Evolutionary conservation across 2,329 filamentous ascomycete genomes (phyloP), one percentile per base, ranked within the genome.

Genomic region (Amylocarpus encephaloides): DNA sequence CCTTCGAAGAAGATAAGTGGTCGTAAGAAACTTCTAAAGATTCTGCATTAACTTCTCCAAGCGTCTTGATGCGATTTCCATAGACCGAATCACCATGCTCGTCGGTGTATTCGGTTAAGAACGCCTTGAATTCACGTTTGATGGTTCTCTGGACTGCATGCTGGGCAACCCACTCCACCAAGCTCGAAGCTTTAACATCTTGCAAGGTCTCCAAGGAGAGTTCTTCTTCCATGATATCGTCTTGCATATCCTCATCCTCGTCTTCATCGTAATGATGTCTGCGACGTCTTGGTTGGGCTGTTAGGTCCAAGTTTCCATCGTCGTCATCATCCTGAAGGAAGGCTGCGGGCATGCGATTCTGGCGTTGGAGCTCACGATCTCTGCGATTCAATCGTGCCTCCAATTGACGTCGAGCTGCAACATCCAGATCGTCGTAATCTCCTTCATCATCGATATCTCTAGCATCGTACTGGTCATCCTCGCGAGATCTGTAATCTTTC

Each of bases 21-120:
- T 92, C 87, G 67, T 95, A 98, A 1, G 91, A 96, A 41, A 98
- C 90, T 67, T 98, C 93, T 3, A 98, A 79, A 35, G 92, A 90
- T 70, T 97, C 94, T 43, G 91, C 89, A 68, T 98, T 98, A 67
- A 96, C 78, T 70, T 97, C 92, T 73, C 93, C 94, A n/a, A 98
- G 81, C 0, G 88, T 96, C 59, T 89, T 82, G 59, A 98, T 95
- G 49, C 91, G 86, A 60, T 89, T 91, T 48, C 93, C 93, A 67
- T 98, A 98, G 45, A 98, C 90, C 0, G 93, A 98, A 4, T 82
- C 85, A 48, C 90, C 91, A 57, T 85, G 83, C 48, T 90, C 83
- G 64, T 98, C 93, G 5, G 85, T 95, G 68, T 94, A 97, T 62
- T 96, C 92, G 10, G 93, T 97, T 62, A 98, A 74, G 73, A 98